Percentiles rank a stretch among this genome's conserved stretches.
Evolutionary conservation across 2,329 filamentous ascomycete genomes (phyloP).

Genomic region (Pseudocercospora crystallina): DNA sequence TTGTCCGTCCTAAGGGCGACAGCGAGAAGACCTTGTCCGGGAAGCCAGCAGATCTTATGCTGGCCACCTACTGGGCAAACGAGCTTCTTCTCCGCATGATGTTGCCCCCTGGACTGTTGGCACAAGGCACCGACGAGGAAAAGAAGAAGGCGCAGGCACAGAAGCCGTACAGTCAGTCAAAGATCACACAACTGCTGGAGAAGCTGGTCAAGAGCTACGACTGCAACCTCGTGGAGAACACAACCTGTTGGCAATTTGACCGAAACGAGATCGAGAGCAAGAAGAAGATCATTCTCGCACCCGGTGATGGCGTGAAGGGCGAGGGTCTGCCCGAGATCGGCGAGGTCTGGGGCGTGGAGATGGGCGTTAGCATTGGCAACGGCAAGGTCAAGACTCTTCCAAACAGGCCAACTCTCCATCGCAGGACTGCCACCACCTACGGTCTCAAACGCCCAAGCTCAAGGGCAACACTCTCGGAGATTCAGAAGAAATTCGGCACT

Average conservation of each 20-base stretch:
- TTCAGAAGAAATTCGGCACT: slow-evolving; percentile 93
- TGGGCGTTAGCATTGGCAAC: slow-evolving; percentile 83
- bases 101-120: slow-evolving; percentile 83
- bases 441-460: slow-evolving; percentile 91
- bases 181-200: slow-evolving; percentile 84
- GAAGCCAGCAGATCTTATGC: slow-evolving; percentile 78
- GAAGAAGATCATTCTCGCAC: slow-evolving; percentile 96
- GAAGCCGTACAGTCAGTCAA: slow-evolving; percentile 79
- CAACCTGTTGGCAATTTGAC: slow-evolving; percentile 94
- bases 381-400: slow-evolving; percentile 94
- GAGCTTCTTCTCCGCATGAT: slow-evolving; percentile 90
- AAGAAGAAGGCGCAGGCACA: slow-evolving; percentile 81
- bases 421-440: slow-evolving; percentile 88
- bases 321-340: slow-evolving; percentile 85
- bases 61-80: slow-evolving; percentile 93
- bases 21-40: slow-evolving; percentile 57
- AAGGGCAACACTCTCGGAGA: slow-evolving; percentile 86
- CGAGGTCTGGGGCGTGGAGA: slow-evolving; percentile 97
- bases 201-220: slow-evolving; percentile 90
- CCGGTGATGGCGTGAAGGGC: slow-evolving; percentile 82
- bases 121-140: slow-evolving; percentile 84
- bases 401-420: slow-evolving; percentile 86
- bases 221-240: slow-evolving; percentile 93
- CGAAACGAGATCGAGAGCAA: slow-evolving; percentile 96
- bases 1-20: slow-evolving; percentile 64